phyloP scores from a whole-genome alignment of 2,329 filamentous ascomycete genomes.

The Hypoxylon rubiginosum region DNA sequence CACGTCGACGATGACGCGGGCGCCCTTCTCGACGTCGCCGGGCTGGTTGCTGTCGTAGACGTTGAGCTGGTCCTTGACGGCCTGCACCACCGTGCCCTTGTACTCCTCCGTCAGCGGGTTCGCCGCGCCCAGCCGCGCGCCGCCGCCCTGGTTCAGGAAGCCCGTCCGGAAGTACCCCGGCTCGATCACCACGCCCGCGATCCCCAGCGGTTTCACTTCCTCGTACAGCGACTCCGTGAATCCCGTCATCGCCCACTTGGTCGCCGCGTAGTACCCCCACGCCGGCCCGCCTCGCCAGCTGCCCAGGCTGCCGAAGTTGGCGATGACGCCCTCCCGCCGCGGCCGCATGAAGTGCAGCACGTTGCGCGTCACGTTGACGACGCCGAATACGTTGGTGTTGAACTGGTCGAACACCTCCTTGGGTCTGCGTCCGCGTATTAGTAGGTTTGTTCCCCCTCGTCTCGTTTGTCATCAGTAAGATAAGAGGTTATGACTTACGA shows the following conservation, averaged over 20 bases:
- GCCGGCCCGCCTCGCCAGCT: conserved; percentile 52
- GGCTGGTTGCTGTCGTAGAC: conserved; percentile 62
- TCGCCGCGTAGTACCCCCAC: conserved; percentile 54
- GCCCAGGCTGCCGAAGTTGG: conserved; percentile 58
- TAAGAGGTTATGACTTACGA: conserved; percentile 35
- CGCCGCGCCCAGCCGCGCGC: conserved; percentile 42
- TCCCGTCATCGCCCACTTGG: conserved; percentile 59
- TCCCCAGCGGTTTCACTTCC: conserved; percentile 55
- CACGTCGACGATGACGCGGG: conserved; percentile 66
- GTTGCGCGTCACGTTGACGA: conserved; percentile 55
- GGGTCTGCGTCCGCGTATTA: conserved; percentile 31
- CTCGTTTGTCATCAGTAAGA: neutral
- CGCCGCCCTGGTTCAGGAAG: conserved; percentile 58
- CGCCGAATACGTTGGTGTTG: conserved; percentile 59
- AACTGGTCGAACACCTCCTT: conserved; percentile 50
- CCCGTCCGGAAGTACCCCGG: conserved; percentile 67
- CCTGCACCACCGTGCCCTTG: conserved; percentile 46
- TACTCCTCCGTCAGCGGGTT: conserved; percentile 53
- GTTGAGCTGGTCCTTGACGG: conserved; percentile 51
- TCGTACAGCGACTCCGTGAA: conserved; percentile 53
- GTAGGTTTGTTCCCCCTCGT: neutral
- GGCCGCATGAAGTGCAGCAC: conserved; percentile 56
- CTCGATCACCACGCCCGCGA: conserved; percentile 60
- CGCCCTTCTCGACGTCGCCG: conserved; percentile 68
- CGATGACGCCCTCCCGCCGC: conserved; percentile 52